These are phyloP conservation scores for Colletotrichum sp. DNA, from an alignment of 2,329 filamentous ascomycete genomes.

Conservation along the genomic window DNA sequence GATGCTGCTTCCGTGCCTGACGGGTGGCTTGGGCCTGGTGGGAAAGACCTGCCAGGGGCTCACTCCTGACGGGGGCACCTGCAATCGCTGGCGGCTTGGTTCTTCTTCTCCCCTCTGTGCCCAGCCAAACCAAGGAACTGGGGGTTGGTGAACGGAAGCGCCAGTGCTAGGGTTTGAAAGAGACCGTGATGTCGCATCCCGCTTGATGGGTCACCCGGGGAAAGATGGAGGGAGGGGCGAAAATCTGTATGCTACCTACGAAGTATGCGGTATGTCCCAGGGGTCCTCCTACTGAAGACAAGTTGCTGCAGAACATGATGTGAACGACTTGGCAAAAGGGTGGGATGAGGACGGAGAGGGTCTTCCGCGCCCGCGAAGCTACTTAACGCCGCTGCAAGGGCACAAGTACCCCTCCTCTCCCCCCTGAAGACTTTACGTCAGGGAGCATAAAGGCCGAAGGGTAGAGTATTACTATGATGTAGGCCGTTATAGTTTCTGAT, in stretches of 20 bases:
- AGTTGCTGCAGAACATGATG: background rate
- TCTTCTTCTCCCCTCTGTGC: background rate
- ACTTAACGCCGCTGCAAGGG: background rate
- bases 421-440: background rate
- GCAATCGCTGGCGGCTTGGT: background rate
- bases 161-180: background rate
- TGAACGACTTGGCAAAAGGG: background rate
- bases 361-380: background rate
- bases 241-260: background rate
- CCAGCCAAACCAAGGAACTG: background rate
- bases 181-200: conserved; percentile 10
- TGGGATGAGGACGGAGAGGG: background rate
- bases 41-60: background rate
- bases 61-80: background rate
- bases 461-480: background rate
- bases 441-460: background rate
- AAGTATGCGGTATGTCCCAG: background rate
- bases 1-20: conserved; percentile 9
- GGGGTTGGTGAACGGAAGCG: background rate
- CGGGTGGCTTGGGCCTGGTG: background rate
- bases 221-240: background rate
- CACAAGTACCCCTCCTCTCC: background rate
- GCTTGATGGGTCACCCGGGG: conserved; percentile 9
- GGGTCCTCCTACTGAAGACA: background rate
- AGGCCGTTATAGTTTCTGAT: background rate